These are phyloP conservation scores for Suillus brevipes DNA, from an alignment of 768 basidiomycete genomes.

Conservation along the genomic window DNA sequence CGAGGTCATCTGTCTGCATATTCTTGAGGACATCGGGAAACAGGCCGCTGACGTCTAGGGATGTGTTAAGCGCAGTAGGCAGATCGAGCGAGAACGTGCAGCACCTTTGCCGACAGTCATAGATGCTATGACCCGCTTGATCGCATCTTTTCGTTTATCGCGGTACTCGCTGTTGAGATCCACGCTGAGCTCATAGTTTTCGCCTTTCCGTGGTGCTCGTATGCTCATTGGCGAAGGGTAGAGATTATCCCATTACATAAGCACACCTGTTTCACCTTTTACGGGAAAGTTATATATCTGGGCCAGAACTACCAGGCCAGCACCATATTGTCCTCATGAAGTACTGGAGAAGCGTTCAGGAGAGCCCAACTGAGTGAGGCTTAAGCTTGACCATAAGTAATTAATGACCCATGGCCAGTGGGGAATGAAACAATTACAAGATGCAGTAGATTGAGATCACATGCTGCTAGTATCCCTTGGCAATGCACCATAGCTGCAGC, in stretches of 20 bases:
- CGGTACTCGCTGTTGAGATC: slow-evolving; percentile 97
- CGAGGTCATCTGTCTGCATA: slow-evolving; percentile 99
- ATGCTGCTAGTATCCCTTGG: too few relatives aligned
- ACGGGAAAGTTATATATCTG: too few relatives aligned
- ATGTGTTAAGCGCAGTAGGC: slow-evolving; percentile 11
- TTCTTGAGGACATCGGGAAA: slow-evolving; percentile 99
- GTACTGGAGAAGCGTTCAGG: too few relatives aligned
- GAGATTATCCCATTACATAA: slow-evolving; percentile 8
- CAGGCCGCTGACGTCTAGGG: slow-evolving; percentile 82
- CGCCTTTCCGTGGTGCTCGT: slow-evolving; percentile 73
- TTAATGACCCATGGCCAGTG: too few relatives aligned
- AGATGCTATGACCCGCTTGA: slow-evolving; percentile 95
- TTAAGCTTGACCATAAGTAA: too few relatives aligned
- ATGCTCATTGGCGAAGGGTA: slow-evolving; percentile 37
- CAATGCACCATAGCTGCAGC: too few relatives aligned
- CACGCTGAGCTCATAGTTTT: slow-evolving; percentile 95
- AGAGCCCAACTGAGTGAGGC: too few relatives aligned
- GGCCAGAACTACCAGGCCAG: too few relatives aligned
- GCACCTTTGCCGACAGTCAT: slow-evolving; percentile 99
- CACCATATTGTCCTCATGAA: too few relatives aligned
- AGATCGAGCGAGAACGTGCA: slow-evolving; percentile 17
- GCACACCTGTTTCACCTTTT: neutral
- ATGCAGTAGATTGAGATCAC: too few relatives aligned
- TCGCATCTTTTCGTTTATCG: slow-evolving; percentile 96
- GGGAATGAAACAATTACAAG: too few relatives aligned